Evolutionary conservation across 192 early-diverging fungal genomes (phyloP).

Genomic region (Piromyces finnis): DNA sequence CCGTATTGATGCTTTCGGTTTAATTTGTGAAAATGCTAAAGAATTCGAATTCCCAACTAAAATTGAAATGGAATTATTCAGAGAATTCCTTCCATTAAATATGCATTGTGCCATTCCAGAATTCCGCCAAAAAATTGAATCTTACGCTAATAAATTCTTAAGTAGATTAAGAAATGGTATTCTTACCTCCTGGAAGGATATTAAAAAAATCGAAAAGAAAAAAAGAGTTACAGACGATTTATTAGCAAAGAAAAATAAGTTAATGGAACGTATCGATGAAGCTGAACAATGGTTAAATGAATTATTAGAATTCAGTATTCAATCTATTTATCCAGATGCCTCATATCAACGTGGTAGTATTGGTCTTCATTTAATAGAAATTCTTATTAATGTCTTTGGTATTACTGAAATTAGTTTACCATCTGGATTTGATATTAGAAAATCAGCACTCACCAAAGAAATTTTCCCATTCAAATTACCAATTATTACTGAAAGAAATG

Average conservation of each 20-base stretch:
- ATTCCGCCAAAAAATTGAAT: not conserved
- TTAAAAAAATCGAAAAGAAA: not conserved
- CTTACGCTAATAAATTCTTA: not conserved
- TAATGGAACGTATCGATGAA: not conserved
- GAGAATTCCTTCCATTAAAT: not conserved
- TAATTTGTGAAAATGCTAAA: not conserved
- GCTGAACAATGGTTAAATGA: not conserved
- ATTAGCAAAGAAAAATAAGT: not conserved
- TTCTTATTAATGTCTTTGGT: conserved; percentile 31
- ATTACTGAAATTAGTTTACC: conserved; percentile 19
- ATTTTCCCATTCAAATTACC: conserved; percentile 33
- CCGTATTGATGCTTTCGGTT: not conserved
- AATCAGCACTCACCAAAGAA: conserved; percentile 9
- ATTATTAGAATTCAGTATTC: not conserved
- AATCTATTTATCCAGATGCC: conserved; percentile 51
- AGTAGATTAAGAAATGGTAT: not conserved
- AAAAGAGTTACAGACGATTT: not conserved
- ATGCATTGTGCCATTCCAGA: not conserved
- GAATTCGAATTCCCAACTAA: not conserved
- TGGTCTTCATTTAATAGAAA: conserved; percentile 29
- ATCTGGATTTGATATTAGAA: conserved; percentile 14
- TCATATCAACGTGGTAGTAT: conserved; percentile 51
- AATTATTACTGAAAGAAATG: conserved; percentile 17
- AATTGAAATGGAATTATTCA: not conserved
- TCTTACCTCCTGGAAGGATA: not conserved